Percentiles rank a stretch among this genome's conserved stretches.
Conservation (phyloP, 192 early-diverging fungal genomes). For the Oehlia diaphana region DNA sequence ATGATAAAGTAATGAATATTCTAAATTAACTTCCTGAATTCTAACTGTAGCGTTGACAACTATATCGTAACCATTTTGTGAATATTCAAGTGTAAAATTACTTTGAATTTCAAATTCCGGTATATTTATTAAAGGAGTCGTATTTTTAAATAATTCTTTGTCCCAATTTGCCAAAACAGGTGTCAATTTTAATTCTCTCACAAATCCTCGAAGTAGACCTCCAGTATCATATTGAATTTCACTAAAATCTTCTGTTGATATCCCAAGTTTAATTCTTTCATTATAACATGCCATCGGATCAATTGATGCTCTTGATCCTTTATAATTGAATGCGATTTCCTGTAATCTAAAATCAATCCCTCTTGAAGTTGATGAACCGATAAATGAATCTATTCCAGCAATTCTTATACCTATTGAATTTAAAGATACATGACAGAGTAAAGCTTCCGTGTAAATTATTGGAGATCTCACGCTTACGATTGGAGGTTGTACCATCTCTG, state of each 20-base stretch:
- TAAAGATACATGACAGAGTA: constrained; percentile 16
- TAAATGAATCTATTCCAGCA: constrained; percentile 7
- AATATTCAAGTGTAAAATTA: neutral
- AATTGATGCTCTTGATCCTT: constrained; percentile 12
- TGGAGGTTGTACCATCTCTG: neutral
- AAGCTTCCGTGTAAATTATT: constrained; percentile 2
- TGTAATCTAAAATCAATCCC: constrained; percentile 14
- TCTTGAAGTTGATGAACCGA: constrained; percentile 19
- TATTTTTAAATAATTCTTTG: constrained; percentile 8
- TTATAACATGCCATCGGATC: constrained; percentile 16
- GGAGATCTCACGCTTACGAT: neutral
- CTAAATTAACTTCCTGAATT: constrained; percentile 5
- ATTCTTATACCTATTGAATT: constrained; percentile 12
- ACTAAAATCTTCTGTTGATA: neutral
- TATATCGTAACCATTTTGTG: neutral
- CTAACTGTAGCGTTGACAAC: neutral
- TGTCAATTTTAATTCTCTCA: constrained; percentile 2
- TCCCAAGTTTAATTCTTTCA: constrained; percentile 3
- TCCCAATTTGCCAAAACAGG: constrained; percentile 19
- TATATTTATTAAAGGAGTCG: constrained; percentile 18
- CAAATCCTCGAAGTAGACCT: neutral
- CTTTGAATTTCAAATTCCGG: constrained; percentile 7
- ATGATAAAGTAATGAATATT: constrained; percentile 30
- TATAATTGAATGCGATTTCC: constrained; percentile 14
- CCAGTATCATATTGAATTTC: constrained; percentile 8